These are phyloP conservation scores for Tetraselmis chui DNA, from an alignment of 139 green algal genomes.

Conservation along the genomic window DNA sequence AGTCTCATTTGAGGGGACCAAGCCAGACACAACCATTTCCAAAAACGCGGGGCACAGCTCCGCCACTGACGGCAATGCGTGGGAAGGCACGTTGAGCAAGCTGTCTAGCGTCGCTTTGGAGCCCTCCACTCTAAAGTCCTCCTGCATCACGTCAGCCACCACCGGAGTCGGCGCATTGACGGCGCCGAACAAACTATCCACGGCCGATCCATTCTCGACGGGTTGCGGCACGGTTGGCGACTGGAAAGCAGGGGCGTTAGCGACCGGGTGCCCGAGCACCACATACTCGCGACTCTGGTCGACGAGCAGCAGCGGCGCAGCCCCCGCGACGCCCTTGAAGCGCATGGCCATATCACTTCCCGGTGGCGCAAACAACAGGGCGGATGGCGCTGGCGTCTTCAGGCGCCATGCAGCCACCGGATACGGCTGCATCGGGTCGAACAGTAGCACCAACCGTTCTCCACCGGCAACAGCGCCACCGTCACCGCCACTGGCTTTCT, in stretches of 20 bases:
- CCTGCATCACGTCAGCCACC: not conserved
- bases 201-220: slow-evolving; percentile 9
- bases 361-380: slow-evolving; percentile 16
- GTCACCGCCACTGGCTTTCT: not conserved
- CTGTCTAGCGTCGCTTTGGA: not conserved
- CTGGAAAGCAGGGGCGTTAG: not conserved
- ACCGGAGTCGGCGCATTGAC: slow-evolving; percentile 4
- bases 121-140: slow-evolving; percentile 10
- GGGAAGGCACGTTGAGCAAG: slow-evolving; percentile 61
- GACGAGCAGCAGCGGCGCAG: slow-evolving; percentile 43
- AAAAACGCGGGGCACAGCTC: slow-evolving; percentile 43
- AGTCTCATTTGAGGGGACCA: too few species aligned
- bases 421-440: not conserved
- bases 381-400: not conserved
- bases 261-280: not conserved
- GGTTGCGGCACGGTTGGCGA: not conserved
- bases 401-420: not conserved
- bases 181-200: slow-evolving; percentile 34
- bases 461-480: too few species aligned
- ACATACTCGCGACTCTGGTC: slow-evolving; percentile 32
- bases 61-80: slow-evolving; percentile 50
- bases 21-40: slow-evolving; percentile 24
- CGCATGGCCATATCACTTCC: not conserved
- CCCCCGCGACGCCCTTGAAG: not conserved
- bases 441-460: slow-evolving; percentile 11